Evolutionary conservation across 148 eudicot species (phyloP).

Genomic region (Spergularia marina): DNA sequence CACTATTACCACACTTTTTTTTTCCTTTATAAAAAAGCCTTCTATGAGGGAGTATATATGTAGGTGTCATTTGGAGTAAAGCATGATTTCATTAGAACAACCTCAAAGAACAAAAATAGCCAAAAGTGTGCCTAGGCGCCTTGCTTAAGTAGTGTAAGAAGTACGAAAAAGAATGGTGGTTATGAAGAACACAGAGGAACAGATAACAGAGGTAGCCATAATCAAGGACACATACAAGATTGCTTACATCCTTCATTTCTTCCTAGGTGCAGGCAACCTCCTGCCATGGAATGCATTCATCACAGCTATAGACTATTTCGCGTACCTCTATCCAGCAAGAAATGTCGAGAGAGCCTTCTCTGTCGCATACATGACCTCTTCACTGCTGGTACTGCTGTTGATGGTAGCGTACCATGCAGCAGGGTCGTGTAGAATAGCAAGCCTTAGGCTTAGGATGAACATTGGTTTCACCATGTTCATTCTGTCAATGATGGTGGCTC

Average conservation of each 20-base stretch:
- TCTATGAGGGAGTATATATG: background rate
- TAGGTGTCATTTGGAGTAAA: background rate
- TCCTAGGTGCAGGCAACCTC: conserved; percentile 82
- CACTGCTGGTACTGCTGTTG: conserved; percentile 48
- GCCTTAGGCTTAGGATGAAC: conserved; percentile 59
- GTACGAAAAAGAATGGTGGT: conserved; percentile 39
- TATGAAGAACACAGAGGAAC: conserved; percentile 28
- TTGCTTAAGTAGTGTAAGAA: background rate
- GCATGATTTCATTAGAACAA: conserved; percentile 4
- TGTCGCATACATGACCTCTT: conserved; percentile 74
- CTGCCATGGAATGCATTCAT: conserved; percentile 92
- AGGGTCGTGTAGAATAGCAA: conserved; percentile 21
- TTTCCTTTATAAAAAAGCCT: too few relatives aligned
- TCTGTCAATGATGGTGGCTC: conserved; percentile 52
- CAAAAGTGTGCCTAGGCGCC: background rate
- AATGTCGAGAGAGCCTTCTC: conserved; percentile 73
- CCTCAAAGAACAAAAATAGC: background rate
- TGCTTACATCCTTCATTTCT: conserved; percentile 68
- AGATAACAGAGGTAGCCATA: conserved; percentile 23
- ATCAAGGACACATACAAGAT: conserved; percentile 55
- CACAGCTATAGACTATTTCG: conserved; percentile 84
- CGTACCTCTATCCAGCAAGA: conserved; percentile 49
- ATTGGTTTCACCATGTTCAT: conserved; percentile 61
- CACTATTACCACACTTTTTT: too few relatives aligned
- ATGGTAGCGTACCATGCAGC: conserved; percentile 35